These are phyloP conservation scores for Zygoascus meyerae DNA, from an alignment of 1,139 yeast genomes.

Conservation along the genomic window DNA sequence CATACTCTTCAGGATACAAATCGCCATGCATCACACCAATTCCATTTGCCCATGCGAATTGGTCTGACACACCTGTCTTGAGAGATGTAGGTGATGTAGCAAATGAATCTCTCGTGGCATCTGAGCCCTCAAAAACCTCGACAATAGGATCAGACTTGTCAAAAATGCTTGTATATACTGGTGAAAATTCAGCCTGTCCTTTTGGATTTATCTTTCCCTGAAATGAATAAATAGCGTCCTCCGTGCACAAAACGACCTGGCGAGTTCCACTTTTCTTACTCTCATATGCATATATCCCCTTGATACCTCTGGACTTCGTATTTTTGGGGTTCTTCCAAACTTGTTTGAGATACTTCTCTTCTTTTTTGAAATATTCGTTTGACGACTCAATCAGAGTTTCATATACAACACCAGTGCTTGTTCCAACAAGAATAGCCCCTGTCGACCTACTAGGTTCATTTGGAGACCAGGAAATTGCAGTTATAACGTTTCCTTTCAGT, in stretches of 20 bases:
- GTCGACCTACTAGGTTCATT: slow-evolving; percentile 37
- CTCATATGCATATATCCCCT: slow-evolving; percentile 32
- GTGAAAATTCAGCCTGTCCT: slow-evolving; percentile 24
- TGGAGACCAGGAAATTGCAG: slow-evolving; percentile 42
- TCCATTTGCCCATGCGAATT: slow-evolving; percentile 44
- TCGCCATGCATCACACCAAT: slow-evolving; percentile 43
- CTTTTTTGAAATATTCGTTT: slow-evolving; percentile 40
- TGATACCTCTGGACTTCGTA: slow-evolving; percentile 25
- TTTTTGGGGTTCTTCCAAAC: slow-evolving; percentile 34
- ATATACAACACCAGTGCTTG: slow-evolving; percentile 41
- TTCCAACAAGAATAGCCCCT: slow-evolving; percentile 47
- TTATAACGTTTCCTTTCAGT: slow-evolving; percentile 39
- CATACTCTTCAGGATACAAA: slow-evolving; percentile 19
- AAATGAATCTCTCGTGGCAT: slow-evolving; percentile 17
- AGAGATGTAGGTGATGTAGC: slow-evolving; percentile 19
- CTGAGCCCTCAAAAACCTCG: slow-evolving; percentile 24
- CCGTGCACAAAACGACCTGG: slow-evolving; percentile 34
- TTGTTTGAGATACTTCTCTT: slow-evolving; percentile 39
- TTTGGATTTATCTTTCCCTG: slow-evolving; percentile 24
- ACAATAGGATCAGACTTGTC: slow-evolving; percentile 24
- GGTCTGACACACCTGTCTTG: slow-evolving; percentile 12
- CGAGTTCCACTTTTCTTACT: slow-evolving; percentile 20
- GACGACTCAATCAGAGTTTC: slow-evolving; percentile 44
- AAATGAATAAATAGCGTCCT: slow-evolving; percentile 42
- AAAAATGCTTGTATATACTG: slow-evolving; percentile 29